A percentile compares a stretch with the other conserved stretches of the same genome.
phyloP scores from a whole-genome alignment of 2,329 filamentous ascomycete genomes.

The Plectosphaerella sp. region DNA sequence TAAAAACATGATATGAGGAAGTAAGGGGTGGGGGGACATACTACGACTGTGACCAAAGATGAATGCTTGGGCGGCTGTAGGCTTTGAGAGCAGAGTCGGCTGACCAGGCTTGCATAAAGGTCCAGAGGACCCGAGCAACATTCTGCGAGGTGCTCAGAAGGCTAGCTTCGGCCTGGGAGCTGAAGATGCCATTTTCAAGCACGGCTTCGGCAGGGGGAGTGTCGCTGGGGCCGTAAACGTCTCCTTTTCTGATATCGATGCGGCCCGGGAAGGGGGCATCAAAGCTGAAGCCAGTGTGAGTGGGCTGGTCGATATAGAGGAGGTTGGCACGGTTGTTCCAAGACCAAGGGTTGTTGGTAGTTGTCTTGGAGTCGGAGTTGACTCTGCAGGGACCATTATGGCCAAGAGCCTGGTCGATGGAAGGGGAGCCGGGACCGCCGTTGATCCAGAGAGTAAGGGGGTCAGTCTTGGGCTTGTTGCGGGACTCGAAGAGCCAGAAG shows the following conservation, averaged over 20 bases:
- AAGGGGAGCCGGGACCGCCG: conserved; percentile 48
- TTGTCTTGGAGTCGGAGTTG: conserved; percentile 35
- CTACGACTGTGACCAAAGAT: conserved; percentile 30
- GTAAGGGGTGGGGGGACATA: conserved; percentile 2
- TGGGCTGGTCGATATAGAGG: conserved; percentile 46
- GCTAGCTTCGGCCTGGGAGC: conserved; percentile 18
- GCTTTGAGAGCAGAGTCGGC: conserved; percentile 34
- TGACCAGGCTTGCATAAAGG: conserved; percentile 4
- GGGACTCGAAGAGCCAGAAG: conserved; percentile 22
- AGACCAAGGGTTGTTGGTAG: conserved; percentile 47
- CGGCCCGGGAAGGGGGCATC: background rate
- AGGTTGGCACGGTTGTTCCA: conserved; percentile 52
- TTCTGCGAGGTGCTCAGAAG: conserved; percentile 1
- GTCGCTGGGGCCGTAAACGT: too few relatives aligned
- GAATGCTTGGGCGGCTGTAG: conserved; percentile 39
- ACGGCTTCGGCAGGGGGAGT: conserved; percentile 6
- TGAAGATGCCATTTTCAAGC: conserved; percentile 21
- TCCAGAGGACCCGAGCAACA: conserved; percentile 1
- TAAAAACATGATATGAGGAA: background rate
- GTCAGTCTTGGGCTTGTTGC: conserved; percentile 26
- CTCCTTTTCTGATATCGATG: too few relatives aligned
- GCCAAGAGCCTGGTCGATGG: conserved; percentile 29
- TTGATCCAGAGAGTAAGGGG: conserved; percentile 49
- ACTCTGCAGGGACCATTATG: conserved; percentile 40
- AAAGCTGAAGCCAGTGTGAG: conserved; percentile 58